Conservation (phyloP, 2,329 filamentous ascomycete species). For the Venturia asperata region DNA sequence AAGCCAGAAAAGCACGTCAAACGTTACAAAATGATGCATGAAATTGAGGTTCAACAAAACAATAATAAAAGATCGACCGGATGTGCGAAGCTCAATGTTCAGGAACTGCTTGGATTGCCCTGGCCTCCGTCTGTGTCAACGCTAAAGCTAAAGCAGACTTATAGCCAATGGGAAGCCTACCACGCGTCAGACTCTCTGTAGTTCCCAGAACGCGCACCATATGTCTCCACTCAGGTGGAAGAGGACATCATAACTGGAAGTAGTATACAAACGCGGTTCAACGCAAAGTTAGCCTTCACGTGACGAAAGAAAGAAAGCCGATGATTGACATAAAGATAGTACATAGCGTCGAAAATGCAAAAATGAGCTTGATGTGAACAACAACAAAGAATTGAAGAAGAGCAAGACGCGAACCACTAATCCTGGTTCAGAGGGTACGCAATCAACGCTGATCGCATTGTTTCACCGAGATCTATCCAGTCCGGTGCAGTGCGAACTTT, state of each 20-base stretch:
- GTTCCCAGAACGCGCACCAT: neutral
- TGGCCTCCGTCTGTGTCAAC: neutral
- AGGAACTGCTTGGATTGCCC: neutral
- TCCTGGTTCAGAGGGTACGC: slow-evolving; percentile 15
- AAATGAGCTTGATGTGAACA: neutral
- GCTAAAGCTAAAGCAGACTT: neutral
- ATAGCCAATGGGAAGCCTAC: neutral
- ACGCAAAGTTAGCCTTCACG: neutral
- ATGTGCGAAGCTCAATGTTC: neutral
- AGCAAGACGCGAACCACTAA: neutral
- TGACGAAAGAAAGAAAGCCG: neutral
- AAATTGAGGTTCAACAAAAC: neutral
- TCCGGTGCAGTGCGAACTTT: slow-evolving; percentile 11
- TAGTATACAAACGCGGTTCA: neutral
- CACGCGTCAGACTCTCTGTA: neutral
- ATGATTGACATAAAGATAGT: neutral
- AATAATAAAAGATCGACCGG: neutral
- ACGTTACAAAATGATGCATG: neutral
- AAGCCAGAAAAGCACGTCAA: neutral
- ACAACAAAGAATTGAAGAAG: neutral
- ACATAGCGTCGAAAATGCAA: neutral
- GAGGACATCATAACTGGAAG: neutral
- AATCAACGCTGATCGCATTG: slow-evolving; percentile 19
- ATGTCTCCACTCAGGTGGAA: neutral
- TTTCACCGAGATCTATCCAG: slow-evolving; percentile 15